Evolutionary conservation across 768 basidiomycete genomes (phyloP).

Genomic region (Boletales sp.): DNA sequence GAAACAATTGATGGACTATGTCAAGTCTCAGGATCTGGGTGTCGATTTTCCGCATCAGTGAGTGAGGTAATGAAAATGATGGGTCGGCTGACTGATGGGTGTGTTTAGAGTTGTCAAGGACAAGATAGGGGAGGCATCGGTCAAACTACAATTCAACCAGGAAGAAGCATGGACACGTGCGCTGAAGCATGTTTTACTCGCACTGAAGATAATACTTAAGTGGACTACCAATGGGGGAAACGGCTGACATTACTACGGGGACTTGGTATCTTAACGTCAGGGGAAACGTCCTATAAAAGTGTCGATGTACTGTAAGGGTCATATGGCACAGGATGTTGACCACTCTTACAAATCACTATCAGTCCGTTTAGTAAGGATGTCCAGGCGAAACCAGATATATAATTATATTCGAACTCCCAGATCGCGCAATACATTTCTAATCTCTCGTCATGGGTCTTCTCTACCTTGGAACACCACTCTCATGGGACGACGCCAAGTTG

Average conservation of each 20-base stretch:
- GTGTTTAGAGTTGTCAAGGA: constrained; percentile 77
- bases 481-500: constrained; percentile 87
- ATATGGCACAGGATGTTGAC: not conserved
- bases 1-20: constrained; percentile 86
- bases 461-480: constrained; percentile 86
- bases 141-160: constrained; percentile 91
- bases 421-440: too few species aligned
- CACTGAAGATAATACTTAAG: constrained; percentile 83
- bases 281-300: too few species aligned
- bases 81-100: not conserved
- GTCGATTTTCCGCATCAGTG: constrained; percentile 88
- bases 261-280: too few species aligned
- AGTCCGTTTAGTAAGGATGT: constrained; percentile 14
- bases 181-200: constrained; percentile 84
- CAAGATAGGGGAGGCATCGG: constrained; percentile 92
- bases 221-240: constrained; percentile 80
- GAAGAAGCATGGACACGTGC: constrained; percentile 97
- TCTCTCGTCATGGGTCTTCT: constrained; percentile 99
- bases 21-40: constrained; percentile 64
- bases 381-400: constrained; percentile 2
- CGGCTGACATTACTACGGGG: constrained; percentile 33
- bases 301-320: too few species aligned
- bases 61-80: constrained; percentile 30
- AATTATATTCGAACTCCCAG: too few species aligned
- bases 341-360: constrained; percentile 18